These are phyloP conservation scores for Penicillium dipodomyicola DNA, from an alignment of 495 filamentous ascomycete genomes.

Conservation along the genomic window DNA sequence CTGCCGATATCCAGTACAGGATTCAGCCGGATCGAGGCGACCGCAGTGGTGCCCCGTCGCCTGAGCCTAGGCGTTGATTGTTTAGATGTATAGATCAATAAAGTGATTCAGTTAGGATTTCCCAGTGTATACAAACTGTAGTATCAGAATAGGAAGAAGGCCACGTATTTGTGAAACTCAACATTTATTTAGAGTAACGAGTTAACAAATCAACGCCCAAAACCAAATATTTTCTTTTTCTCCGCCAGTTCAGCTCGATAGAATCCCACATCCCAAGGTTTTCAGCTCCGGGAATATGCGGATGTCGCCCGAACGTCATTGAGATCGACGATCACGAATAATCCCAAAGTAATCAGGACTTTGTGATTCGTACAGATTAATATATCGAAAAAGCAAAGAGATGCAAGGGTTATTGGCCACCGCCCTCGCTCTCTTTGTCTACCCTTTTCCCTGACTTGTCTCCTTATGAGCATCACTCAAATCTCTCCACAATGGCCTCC, in stretches of 20 bases:
- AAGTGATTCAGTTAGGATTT: neutral
- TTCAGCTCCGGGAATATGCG: constrained; percentile 5
- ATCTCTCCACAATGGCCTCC: neutral
- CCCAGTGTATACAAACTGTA: neutral
- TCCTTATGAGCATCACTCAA: neutral
- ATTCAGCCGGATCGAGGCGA: neutral
- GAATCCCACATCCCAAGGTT: neutral
- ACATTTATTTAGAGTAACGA: neutral
- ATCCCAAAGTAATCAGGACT: neutral
- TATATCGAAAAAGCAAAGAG: neutral
- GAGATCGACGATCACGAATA: constrained; percentile 17
- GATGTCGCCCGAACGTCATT: constrained; percentile 15
- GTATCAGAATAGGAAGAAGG: neutral
- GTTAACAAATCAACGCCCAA: neutral
- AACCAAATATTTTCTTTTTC: neutral
- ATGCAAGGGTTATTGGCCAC: neutral
- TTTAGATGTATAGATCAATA: neutral
- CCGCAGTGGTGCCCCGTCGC: constrained; percentile 10
- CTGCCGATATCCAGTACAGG: neutral
- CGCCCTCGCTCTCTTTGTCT: neutral
- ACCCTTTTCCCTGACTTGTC: neutral
- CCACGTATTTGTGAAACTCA: neutral
- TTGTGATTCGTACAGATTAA: neutral
- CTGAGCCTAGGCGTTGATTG: neutral
- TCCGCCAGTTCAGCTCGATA: constrained; percentile 8